phyloP scores from a whole-genome alignment of 2,329 filamentous ascomycete species.

The Alternaria gansuensis region DNA sequence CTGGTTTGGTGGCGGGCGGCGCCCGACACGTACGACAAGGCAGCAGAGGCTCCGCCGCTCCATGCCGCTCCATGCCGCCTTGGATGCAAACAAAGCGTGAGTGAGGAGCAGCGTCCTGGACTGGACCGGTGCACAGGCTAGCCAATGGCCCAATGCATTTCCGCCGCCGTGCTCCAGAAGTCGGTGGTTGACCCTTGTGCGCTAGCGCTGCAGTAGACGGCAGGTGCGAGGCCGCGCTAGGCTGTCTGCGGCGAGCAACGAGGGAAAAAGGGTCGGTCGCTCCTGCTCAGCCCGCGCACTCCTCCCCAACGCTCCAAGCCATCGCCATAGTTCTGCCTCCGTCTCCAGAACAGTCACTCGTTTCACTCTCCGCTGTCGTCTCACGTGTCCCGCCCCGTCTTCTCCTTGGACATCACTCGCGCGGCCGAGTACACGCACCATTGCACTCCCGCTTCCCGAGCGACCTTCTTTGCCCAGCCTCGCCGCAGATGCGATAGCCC shows the following conservation, averaged over 20 bases:
- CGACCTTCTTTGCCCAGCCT: conserved; percentile 13
- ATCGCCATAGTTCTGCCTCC: conserved; percentile 23
- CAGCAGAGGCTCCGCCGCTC: background rate
- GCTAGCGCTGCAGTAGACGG: conserved; percentile 18
- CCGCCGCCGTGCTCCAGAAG: conserved; percentile 19
- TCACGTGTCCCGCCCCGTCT: conserved; percentile 10
- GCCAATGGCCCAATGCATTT: conserved; percentile 24
- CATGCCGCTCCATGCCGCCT: background rate
- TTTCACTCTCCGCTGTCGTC: conserved; percentile 36
- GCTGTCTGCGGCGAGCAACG: conserved; percentile 21
- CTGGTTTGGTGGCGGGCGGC: conserved; percentile 28
- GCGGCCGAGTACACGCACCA: conserved; percentile 23
- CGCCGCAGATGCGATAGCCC: conserved; percentile 48
- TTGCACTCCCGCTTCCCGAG: conserved; percentile 7
- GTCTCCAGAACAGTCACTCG: conserved; percentile 42
- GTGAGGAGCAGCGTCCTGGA: conserved; percentile 9
- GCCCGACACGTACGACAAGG: conserved; percentile 15
- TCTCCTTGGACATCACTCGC: conserved; percentile 23
- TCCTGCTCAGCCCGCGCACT: conserved; percentile 26
- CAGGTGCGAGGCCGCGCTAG: conserved; percentile 24
- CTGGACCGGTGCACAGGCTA: conserved; percentile 14
- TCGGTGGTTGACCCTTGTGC: conserved; percentile 17
- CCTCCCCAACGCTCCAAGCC: conserved; percentile 26
- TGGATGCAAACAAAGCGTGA: background rate
- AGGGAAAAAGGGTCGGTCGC: conserved; percentile 28